Evolutionary conservation across 768 basidiomycete species (phyloP).

Genomic region (Lactifluus echinatus): DNA sequence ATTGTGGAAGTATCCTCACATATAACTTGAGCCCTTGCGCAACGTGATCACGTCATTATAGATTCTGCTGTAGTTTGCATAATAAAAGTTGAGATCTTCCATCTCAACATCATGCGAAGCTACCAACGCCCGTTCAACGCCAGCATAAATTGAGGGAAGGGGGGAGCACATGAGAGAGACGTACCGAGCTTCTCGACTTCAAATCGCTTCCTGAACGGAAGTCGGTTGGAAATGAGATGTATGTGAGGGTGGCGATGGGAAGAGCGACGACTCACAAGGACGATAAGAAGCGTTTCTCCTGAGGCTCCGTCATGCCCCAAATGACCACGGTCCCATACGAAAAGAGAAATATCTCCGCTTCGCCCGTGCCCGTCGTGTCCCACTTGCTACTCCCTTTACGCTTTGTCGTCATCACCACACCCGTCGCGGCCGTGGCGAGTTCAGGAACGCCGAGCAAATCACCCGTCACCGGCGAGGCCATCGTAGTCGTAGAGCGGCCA

Average conservation of each 20-base stretch:
- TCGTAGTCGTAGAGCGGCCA: too few relatives aligned
- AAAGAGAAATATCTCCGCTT: conserved; percentile 89
- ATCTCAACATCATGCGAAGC: conserved; percentile 87
- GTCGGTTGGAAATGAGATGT: conserved; percentile 5
- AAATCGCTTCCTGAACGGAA: conserved; percentile 68
- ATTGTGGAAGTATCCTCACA: conserved; percentile 44
- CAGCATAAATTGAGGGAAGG: background rate
- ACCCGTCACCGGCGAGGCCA: conserved; percentile 38
- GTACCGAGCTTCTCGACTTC: conserved; percentile 80
- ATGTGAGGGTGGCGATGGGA: too few relatives aligned
- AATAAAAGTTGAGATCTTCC: conserved; percentile 96
- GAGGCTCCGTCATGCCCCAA: conserved; percentile 94
- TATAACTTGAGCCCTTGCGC: conserved; percentile 89
- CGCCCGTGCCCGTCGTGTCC: conserved; percentile 45
- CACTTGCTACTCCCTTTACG: conserved; percentile 59
- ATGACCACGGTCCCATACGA: conserved; percentile 93
- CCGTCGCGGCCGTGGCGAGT: conserved; percentile 26
- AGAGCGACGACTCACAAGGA: conserved; percentile 69
- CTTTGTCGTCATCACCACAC: conserved; percentile 30
- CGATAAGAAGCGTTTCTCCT: conserved; percentile 83
- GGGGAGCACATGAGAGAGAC: conserved; percentile 19
- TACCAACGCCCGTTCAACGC: conserved; percentile 26
- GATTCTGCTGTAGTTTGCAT: conserved; percentile 94
- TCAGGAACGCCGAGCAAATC: conserved; percentile 78
- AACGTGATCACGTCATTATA: conserved; percentile 97